Base-by-base conservation (phyloP, 805 yeast species). In the Diddensiella santjacobensis region DNA sequence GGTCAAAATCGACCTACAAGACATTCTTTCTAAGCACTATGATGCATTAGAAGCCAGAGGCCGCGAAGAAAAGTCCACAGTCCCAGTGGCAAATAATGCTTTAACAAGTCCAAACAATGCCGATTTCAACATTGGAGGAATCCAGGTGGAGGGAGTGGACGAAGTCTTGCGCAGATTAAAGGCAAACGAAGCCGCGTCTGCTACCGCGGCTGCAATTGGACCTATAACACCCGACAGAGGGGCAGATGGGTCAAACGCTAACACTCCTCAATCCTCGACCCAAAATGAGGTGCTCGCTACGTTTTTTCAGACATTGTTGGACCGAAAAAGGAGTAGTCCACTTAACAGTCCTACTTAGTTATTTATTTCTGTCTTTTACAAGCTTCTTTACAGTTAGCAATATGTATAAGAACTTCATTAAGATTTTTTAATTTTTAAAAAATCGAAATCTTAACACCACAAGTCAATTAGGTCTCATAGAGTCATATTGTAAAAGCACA, bases 291-390 rank as follows among this genome's bases (percentile, higher is more conserved):
- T 55, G 17, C 49, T 59, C 29, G 54, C 55, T 6, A 54, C 46
- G 42, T 59, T 59, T 43, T 59, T 59, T 49, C 60, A 59, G 47
- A 58, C 53, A 24, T 45, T 59, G 6, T 44, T 58, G 26, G 42
- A 29, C 22, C 3, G 51, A 15, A 40, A 41, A 26, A 40, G 31
- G 37, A 30, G 23, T 15, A 38, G 41, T 20, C 41, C 41, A 18
- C 23, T 20, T 10, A 15, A 15, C n/a, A 38, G 41, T 38, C 24
- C 41, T 17, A 26, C 31, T 13, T 26, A 26, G 31, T n/a, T n/a
- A n/a, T n/a, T n/a, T n/a, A n/a, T n/a, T n/a, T n/a, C n/a, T n/a
- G n/a, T n/a, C n/a, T n/a, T n/a, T n/a, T n/a, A n/a, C n/a, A n/a
- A n/a, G n/a, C n/a, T n/a, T n/a, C n/a, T n/a, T n/a, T n/a, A n/a